Conservation (phyloP, 75 land plant genomes). For the Selaginella tamariscina region DNA sequence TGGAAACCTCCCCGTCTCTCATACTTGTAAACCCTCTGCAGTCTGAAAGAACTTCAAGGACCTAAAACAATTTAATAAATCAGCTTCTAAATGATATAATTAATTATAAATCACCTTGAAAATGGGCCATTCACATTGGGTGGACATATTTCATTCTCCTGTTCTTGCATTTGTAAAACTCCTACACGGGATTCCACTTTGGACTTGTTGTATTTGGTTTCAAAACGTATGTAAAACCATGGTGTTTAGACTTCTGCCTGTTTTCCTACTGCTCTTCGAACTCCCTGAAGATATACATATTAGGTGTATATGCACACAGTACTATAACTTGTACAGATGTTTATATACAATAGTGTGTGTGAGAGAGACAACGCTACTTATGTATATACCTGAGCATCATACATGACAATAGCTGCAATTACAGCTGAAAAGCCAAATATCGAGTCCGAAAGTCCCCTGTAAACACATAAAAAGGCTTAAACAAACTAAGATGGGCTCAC, state of each 20-base stretch:
- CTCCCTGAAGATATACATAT: constrained; percentile 46
- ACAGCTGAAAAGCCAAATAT: constrained; percentile 68
- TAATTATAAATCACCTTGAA: too few species aligned
- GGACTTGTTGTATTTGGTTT: too few species aligned
- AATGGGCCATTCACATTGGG: too few species aligned
- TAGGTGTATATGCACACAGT: too few species aligned
- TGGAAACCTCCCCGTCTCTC: constrained; percentile 20
- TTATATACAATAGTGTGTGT: too few species aligned
- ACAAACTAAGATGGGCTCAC: neutral
- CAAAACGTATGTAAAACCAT: too few species aligned
- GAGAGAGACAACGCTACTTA: neutral
- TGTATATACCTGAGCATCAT: constrained; percentile 61
- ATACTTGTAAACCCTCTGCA: constrained; percentile 17
- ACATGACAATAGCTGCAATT: constrained; percentile 70
- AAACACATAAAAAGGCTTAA: constrained; percentile 5
- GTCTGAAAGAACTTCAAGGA: constrained; percentile 19
- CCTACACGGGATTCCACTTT: too few species aligned
- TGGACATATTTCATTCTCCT: too few species aligned
- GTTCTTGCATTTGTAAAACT: too few species aligned
- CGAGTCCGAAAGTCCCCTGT: constrained; percentile 80
- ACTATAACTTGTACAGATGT: too few species aligned
- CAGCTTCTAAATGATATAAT: too few species aligned
- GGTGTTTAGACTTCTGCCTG: constrained; percentile 51
- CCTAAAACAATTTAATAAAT: too few species aligned
- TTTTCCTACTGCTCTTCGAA: constrained; percentile 58